Evolutionary conservation across 2,329 filamentous ascomycete genomes (phyloP).

Genomic region (Beauveria sp.): DNA sequence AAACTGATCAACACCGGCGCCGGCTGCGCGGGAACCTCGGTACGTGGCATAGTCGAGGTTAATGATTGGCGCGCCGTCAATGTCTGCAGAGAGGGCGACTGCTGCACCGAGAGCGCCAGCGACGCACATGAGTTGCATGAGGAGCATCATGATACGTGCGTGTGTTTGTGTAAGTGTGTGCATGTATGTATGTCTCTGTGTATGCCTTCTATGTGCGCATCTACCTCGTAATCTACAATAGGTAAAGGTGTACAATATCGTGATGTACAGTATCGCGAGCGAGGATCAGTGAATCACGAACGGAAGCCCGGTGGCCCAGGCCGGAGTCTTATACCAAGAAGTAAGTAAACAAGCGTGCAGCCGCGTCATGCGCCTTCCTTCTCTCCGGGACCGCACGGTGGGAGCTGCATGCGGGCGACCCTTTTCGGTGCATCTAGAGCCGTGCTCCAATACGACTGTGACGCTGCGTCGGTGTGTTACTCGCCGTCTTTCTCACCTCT

Average conservation of each 20-base stretch:
- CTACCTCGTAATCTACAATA: not conserved
- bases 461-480: not conserved
- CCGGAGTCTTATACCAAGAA: not conserved
- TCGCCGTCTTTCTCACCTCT: not conserved
- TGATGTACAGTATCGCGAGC: not conserved
- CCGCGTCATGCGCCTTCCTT: too few species aligned
- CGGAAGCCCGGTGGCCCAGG: too few species aligned
- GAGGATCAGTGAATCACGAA: not conserved
- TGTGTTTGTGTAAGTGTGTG: not conserved
- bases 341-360: not conserved
- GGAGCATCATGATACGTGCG: not conserved
- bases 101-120: not conserved
- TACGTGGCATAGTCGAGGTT: conserved; percentile 41
- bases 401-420: too few species aligned
- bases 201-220: not conserved
- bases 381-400: too few species aligned
- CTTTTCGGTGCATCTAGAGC: too few species aligned
- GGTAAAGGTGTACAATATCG: not conserved
- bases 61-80: conserved; percentile 15
- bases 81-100: not conserved
- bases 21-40: conserved; percentile 27
- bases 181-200: not conserved
- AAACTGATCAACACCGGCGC: conserved; percentile 36
- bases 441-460: not conserved
- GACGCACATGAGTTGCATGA: not conserved